These are phyloP conservation scores for Cordia subcordata DNA, from an alignment of 257 asterid species.

Conservation along the genomic window DNA sequence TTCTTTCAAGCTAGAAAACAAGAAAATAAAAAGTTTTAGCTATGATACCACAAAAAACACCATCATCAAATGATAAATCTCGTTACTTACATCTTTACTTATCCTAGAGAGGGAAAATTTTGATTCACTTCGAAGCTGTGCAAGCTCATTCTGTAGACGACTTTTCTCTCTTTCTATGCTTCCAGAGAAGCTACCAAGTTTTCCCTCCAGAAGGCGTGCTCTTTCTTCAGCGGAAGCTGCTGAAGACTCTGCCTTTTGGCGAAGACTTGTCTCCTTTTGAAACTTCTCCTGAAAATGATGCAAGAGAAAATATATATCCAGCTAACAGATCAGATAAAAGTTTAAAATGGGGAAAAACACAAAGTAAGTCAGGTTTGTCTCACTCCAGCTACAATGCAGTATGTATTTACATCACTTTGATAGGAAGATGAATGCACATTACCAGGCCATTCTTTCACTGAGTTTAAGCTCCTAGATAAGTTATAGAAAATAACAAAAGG, in stretches of 20 bases:
- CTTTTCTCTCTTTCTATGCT: slow-evolving; percentile 63
- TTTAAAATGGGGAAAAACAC: too few species aligned
- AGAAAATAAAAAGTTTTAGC: slow-evolving; percentile 21
- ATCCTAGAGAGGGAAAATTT: slow-evolving; percentile 67
- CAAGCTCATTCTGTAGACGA: slow-evolving; percentile 74
- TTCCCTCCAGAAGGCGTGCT: slow-evolving; percentile 61
- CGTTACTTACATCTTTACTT: slow-evolving; percentile 65
- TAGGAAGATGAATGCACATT: too few species aligned
- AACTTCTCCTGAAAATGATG: slow-evolving; percentile 55
- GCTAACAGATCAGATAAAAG: background rate
- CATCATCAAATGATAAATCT: background rate
- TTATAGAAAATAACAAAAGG: too few species aligned
- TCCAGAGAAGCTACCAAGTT: slow-evolving; percentile 54
- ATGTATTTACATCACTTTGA: too few species aligned
- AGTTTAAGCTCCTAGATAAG: too few species aligned
- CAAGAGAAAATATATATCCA: background rate
- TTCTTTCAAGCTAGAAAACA: slow-evolving; percentile 68
- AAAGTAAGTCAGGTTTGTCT: too few species aligned
- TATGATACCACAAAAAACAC: slow-evolving; percentile 1
- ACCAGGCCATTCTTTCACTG: too few species aligned
- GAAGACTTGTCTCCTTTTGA: slow-evolving; percentile 65
- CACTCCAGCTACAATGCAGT: too few species aligned
- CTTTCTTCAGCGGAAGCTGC: slow-evolving; percentile 79
- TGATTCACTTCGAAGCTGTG: slow-evolving; percentile 74
- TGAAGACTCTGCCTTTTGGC: slow-evolving; percentile 68